Evolutionary conservation across 768 basidiomycete species (phyloP), one percentile per base, ranked within the genome.

Genomic region (Macrocybe gigantea): DNA sequence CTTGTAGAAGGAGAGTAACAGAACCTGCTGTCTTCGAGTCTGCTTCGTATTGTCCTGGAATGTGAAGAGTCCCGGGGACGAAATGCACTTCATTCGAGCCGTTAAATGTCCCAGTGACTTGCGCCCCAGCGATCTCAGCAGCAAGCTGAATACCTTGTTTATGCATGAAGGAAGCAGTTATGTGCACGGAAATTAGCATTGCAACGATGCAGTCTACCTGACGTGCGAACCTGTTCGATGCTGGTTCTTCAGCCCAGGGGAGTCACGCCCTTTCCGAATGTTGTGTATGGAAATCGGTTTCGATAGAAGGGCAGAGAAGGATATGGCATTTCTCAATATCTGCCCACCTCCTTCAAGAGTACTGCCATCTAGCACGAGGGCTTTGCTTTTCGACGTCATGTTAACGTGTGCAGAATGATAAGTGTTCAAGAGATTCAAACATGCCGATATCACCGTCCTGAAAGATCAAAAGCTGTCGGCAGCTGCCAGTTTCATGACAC

Each of bases 221-320:
- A 38, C 6, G 32, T 22, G 57, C 64, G 12, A 47, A 79, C 85
- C 87, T 54, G 82, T 77, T 42, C 78, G 77, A 61, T 90, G 88
- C 56, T 91, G 87, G 41, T 77, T 79, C 57, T 77, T 85, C 34
- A 90, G 66, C 1, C 87, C 88, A 11, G 84, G 80, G 12, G 77
- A 78, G 33, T 50, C 71, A 42, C 88, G 72, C 22, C 72, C 72
- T 41, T 65, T 65, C 31, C 88, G 78, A 30, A 90, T 78, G 11
- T 83, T 81, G 33, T 74, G 60, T 41, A 89, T 78, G 4, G 68
- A 64, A 29, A 88, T 67, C 1, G 82, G 78, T 48, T 73, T 81
- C n/a, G 65, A 64, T 11, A 88, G 69, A 12, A 89, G 66, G 7
- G 79, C 76, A n/a, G 88, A 78, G 33, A 88, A 65, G 1, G 84